Evolutionary conservation across 306 rosid species (phyloP).

Genomic region (Styphnolobium japonicum): DNA sequence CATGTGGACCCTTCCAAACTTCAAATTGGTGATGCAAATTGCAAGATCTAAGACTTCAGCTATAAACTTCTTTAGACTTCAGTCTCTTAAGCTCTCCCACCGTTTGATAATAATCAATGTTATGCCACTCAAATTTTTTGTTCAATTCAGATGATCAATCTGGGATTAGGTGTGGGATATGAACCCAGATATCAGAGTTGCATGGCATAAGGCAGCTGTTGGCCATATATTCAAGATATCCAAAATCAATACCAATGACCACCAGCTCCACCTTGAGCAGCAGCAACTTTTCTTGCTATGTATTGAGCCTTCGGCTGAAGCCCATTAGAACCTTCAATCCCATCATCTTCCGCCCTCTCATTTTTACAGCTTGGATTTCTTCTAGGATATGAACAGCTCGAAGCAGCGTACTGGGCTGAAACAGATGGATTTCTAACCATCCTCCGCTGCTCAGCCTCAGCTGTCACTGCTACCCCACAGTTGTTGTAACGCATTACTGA

Average conservation of each 20-base stretch:
- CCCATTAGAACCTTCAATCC: slow-evolving; percentile 70
- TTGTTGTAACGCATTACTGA: slow-evolving; percentile 78
- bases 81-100: slow-evolving; percentile 10
- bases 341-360: slow-evolving; percentile 73
- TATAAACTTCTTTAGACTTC: background rate
- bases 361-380: slow-evolving; percentile 77
- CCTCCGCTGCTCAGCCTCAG: slow-evolving; percentile 83
- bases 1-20: slow-evolving; percentile 18
- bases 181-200: background rate
- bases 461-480: slow-evolving; percentile 62
- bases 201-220: background rate
- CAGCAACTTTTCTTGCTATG: slow-evolving; percentile 75
- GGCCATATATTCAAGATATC: background rate
- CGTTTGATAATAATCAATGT: background rate
- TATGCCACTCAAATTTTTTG: slow-evolving; percentile 4
- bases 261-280: slow-evolving; percentile 76
- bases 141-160: slow-evolving; percentile 22
- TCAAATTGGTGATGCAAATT: slow-evolving; percentile 28
- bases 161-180: background rate
- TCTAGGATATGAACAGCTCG: slow-evolving; percentile 72
- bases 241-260: slow-evolving; percentile 69
- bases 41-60: slow-evolving; percentile 27
- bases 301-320: slow-evolving; percentile 62
- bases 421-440: slow-evolving; percentile 59
- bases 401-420: slow-evolving; percentile 55